Percentiles rank a stretch among this genome's conserved stretches.
These are phyloP conservation scores for Styphnolobium japonicum DNA, from an alignment of 306 rosid species.

Conservation along the genomic window DNA sequence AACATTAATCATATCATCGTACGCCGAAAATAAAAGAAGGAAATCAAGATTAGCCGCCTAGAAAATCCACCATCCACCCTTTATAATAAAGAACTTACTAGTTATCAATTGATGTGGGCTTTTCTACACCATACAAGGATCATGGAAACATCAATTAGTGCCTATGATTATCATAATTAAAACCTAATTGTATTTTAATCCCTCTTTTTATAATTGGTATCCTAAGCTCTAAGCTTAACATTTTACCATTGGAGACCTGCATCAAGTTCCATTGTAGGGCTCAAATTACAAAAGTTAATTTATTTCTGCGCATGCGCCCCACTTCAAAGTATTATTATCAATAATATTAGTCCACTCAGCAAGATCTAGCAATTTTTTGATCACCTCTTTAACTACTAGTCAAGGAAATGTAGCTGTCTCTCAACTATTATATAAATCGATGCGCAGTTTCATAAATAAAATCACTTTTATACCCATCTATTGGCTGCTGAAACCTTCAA, in stretches of 20 bases:
- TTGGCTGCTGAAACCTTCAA: neutral
- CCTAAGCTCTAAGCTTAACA: conserved; percentile 24
- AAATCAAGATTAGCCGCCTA: conserved; percentile 17
- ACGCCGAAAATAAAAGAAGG: neutral
- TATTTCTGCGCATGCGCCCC: conserved; percentile 40
- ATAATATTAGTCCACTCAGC: neutral
- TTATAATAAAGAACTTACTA: neutral
- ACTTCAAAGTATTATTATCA: neutral
- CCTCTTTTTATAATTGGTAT: conserved; percentile 23
- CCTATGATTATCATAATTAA: conserved; percentile 31
- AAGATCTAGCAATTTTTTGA: neutral
- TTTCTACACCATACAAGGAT: conserved; percentile 17
- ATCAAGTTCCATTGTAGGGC: neutral
- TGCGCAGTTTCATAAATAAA: neutral
- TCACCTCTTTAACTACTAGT: neutral
- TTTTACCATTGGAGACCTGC: neutral
- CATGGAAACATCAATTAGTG: conserved; percentile 49
- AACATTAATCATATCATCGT: conserved; percentile 28
- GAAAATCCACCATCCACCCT: conserved; percentile 29
- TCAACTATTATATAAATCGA: neutral
- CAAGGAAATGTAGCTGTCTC: neutral
- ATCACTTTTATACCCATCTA: neutral
- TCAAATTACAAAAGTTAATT: conserved; percentile 9
- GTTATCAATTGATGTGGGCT: conserved; percentile 14
- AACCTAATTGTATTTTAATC: conserved; percentile 19